Base-by-base conservation (phyloP, 192 early-diverging fungal species). In the Coemansia sp. region DNA sequence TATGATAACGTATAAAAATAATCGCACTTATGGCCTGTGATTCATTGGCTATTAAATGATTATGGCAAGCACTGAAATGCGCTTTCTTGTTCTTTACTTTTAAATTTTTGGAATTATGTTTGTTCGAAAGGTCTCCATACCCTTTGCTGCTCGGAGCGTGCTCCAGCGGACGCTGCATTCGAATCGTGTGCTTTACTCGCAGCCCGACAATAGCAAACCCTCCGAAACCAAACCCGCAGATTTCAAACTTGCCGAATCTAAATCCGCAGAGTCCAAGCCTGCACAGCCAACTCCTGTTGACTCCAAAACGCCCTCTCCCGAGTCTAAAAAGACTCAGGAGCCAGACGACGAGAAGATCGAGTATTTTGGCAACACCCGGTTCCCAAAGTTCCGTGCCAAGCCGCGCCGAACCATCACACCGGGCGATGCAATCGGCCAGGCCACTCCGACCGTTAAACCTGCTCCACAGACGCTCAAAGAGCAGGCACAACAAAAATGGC, bases 301-400 rank as follows among this genome's bases (percentile, higher is more conserved):
- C 6, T 17, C 60, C 31, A 25, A 49, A 31, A 29, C 37, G 37
- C 14, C 49, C 25, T 27, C 62, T n/a, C 51, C 47, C 14, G 8
- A 47, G 19, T 12, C 38, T 17, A 12, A 7, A n/a, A 19, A 61
- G 55, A 29, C 56, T 39, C 3, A 27, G 50, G 11, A 56, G 29
- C 43, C 10, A 23, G 27, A 49, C 16, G 58, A 56, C 21, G 71
- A 72, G 31, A 74, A 71, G 59, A 80, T 80, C 61, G 77, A 80
- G 51, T 80, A 80, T 35, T 74, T 80, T 61, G 77, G 77, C 64
- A 80, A 80, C 58, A 80, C 77, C 8, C 67, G 68, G 58, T 80
- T 80, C 56, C 77, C 77, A 10, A 68, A 68, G 58, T 67, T 71
- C 2, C 71, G 77, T 21, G 61, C 74, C 56, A 81, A 76, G 63